These are phyloP conservation scores for Quercus berberidifolia DNA, from an alignment of 306 rosid genomes.

Conservation along the genomic window DNA sequence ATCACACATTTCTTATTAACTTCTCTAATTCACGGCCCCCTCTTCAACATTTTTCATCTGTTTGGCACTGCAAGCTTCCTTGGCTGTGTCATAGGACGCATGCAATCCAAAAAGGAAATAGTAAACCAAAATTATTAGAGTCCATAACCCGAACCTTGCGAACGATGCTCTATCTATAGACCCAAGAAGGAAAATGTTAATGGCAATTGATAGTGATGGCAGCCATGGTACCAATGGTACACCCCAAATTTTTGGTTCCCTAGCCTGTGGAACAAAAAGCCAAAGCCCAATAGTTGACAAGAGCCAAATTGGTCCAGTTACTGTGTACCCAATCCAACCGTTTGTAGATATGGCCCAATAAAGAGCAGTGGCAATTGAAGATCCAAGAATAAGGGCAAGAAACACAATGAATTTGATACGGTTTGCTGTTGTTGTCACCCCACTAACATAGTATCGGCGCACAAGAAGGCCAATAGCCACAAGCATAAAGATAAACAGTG, in stretches of 20 bases:
- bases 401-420: conserved; percentile 38
- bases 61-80: conserved; percentile 15
- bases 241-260: conserved; percentile 64
- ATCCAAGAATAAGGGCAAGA: conserved; percentile 38
- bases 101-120: conserved; percentile 44
- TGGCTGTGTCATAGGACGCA: conserved; percentile 48
- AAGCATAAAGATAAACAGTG: conserved; percentile 69
- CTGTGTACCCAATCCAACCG: conserved; percentile 46
- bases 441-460: conserved; percentile 57
- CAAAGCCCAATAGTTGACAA: conserved; percentile 44
- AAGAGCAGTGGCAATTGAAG: conserved; percentile 35
- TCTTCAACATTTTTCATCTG: conserved; percentile 4
- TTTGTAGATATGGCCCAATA: conserved; percentile 32
- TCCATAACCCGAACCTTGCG: conserved; percentile 40
- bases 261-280: conserved; percentile 58
- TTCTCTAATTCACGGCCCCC: background rate
- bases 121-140: conserved; percentile 29
- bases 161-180: conserved; percentile 61
- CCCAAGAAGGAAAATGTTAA: conserved; percentile 77
- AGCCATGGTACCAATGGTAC: conserved; percentile 80
- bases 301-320: conserved; percentile 50
- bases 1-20: background rate
- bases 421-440: conserved; percentile 34
- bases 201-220: conserved; percentile 62
- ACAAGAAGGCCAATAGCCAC: conserved; percentile 70